Evolutionary conservation across 352 stramenopile genomes (phyloP).

Genomic region (Globisporangium sylvaticum): DNA sequence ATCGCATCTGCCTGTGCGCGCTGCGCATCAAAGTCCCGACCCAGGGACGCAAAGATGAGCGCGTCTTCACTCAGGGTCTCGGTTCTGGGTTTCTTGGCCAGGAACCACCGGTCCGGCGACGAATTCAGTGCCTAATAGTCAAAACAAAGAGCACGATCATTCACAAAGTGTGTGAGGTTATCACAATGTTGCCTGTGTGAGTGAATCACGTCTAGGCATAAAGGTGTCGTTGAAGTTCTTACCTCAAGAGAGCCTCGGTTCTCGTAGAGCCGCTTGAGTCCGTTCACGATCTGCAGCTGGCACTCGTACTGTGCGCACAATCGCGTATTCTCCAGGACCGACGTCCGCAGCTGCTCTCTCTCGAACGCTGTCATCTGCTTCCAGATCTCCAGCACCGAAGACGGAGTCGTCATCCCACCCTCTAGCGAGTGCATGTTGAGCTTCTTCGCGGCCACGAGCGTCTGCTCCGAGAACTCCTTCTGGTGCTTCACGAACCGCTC

Average conservation of each 20-base stretch:
- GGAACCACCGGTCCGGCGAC: neutral
- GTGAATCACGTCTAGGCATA: too few species aligned
- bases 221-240: neutral
- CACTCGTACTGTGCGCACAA: constrained; percentile 28
- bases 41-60: constrained; percentile 27
- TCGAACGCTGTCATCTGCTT: constrained; percentile 29
- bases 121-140: neutral
- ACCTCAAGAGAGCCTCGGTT: constrained; percentile 7
- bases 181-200: too few species aligned
- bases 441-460: neutral
- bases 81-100: neutral
- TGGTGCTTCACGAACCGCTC: neutral
- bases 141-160: neutral
- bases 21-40: constrained; percentile 21
- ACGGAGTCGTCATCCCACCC: neutral
- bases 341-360: constrained; percentile 25
- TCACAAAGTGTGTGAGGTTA: neutral
- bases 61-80: constrained; percentile 20
- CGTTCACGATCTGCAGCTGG: constrained; percentile 30
- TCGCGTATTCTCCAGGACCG: constrained; percentile 31
- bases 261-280: constrained; percentile 29
- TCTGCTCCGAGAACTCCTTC: neutral
- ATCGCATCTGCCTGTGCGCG: constrained; percentile 23
- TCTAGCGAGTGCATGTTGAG: neutral
- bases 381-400: constrained; percentile 23